Evolutionary conservation across 2,329 filamentous ascomycete genomes (phyloP), one percentile per base, ranked within the genome.

Genomic region (Fusarium protoensiforme): DNA sequence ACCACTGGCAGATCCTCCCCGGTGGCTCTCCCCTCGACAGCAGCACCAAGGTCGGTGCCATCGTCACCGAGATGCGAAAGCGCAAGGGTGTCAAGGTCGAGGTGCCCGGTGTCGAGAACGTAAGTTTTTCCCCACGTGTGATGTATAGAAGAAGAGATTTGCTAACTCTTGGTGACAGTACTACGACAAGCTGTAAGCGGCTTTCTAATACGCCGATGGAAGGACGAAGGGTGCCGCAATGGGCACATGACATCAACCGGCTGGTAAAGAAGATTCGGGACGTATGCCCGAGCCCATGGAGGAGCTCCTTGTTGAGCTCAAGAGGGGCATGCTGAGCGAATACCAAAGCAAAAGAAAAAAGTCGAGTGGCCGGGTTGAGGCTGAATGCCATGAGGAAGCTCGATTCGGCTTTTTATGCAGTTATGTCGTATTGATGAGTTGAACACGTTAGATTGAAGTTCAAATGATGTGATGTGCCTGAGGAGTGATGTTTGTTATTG

Each of bases 41-140:
- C 83, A 92, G 91, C 81, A 91, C 91, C 82, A 94, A 95, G 91
- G 90, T 93, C 81, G 96, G 95, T 84, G 85, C 90, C 84, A 89
- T 98, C 80, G 94, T 98, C 80, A 87, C 89, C 84, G 91, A 92
- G 69, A 97, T 97, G 93, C 95, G 96, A 84, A 98, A 98, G 92
- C 94, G 96, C 88, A 99, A 99, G 94, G 96, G 96, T 94, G 89
- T 99, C 90, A 99, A 99, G 94, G 88, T 93, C 83, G 91, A 94
- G 81, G 93, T 98, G 84, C 96, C 96, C 81, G 94, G 93, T 84
- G 92, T 95, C 88, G 94, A 94, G 84, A 97, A 98, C 91, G 94
- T 96, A 91, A 94, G 94, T 93, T 75, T 67, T 39, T 29, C 46
- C 10, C 27, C 9, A 1, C 7, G 4, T 31, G 22, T 14, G 18